Percentiles rank a stretch among this genome's conserved stretches.
Evolutionary conservation across 257 asterid species (phyloP).

Genomic region (Jacaranda mimosifolia): DNA sequence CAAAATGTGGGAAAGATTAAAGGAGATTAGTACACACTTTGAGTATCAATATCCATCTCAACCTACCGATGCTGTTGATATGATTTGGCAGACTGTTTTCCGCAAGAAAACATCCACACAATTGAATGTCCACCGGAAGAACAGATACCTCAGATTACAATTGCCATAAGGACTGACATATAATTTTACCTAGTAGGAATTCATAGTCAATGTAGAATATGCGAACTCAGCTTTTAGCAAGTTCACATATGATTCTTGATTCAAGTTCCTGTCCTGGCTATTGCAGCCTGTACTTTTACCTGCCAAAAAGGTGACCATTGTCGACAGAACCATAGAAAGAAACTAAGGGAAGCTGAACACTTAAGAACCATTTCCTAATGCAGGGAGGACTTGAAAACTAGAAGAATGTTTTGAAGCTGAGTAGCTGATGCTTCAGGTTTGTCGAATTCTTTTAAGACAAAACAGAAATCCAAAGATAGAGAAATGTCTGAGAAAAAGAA

Average conservation of each 20-base stretch:
- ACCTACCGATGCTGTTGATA: slow-evolving; percentile 71
- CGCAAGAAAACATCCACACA: slow-evolving; percentile 53
- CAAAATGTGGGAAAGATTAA: slow-evolving; percentile 71
- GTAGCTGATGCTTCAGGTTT: background rate
- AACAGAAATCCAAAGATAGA: background rate
- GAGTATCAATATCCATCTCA: slow-evolving; percentile 77
- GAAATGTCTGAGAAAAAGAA: slow-evolving; percentile 13
- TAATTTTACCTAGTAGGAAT: background rate
- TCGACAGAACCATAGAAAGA: background rate
- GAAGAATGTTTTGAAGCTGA: background rate
- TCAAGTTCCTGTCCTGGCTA: slow-evolving; percentile 5
- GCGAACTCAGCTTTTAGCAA: slow-evolving; percentile 27
- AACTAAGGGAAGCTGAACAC: background rate
- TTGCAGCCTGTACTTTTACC: background rate
- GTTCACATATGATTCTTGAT: slow-evolving; percentile 27
- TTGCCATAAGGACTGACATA: slow-evolving; percentile 18
- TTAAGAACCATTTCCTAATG: too few species aligned
- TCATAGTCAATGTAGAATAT: slow-evolving; percentile 21
- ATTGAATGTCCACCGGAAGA: slow-evolving; percentile 54
- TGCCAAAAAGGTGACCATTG: background rate
- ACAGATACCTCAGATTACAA: slow-evolving; percentile 54
- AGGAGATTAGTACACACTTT: slow-evolving; percentile 53
- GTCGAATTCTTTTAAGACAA: too few species aligned
- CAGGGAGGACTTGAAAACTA: too few species aligned
- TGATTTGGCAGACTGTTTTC: slow-evolving; percentile 80